These are phyloP conservation scores for Fusarium newnesense DNA, from an alignment of 2,329 filamentous ascomycete genomes.

Conservation along the genomic window DNA sequence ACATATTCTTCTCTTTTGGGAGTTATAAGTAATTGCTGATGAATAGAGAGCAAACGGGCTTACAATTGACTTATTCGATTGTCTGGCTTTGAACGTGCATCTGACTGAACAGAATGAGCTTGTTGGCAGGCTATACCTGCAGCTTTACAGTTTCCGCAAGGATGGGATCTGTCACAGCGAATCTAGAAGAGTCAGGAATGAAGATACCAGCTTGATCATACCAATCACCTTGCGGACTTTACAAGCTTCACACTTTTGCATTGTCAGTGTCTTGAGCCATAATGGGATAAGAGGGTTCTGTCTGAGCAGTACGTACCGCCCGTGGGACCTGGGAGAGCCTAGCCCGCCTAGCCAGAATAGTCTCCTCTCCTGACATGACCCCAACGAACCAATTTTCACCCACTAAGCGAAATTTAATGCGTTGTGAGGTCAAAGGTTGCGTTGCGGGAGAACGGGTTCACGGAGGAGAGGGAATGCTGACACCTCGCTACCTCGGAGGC, in stretches of 20 bases:
- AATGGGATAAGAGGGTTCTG: background rate
- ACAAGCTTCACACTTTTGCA: slow-evolving; percentile 28
- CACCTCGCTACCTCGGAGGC: slow-evolving; percentile 29
- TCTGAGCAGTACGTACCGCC: slow-evolving; percentile 17
- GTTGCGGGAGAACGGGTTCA: slow-evolving; percentile 4
- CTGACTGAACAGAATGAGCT: slow-evolving; percentile 5
- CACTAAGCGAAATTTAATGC: background rate
- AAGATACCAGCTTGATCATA: rapidly evolving
- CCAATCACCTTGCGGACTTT: slow-evolving; percentile 27
- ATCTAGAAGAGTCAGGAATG: background rate
- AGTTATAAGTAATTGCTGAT: background rate
- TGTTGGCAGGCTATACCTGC: slow-evolving; percentile 31
- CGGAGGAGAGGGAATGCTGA: slow-evolving; percentile 6
- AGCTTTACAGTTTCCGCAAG: slow-evolving; percentile 26
- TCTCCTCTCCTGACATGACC: slow-evolving; percentile 28
- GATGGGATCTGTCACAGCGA: slow-evolving; percentile 26
- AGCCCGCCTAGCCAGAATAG: slow-evolving; percentile 22
- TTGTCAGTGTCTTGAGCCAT: background rate
- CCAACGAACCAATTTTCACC: background rate
- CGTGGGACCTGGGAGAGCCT: slow-evolving; percentile 27
- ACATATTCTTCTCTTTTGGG: slow-evolving; percentile 24
- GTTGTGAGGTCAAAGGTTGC: background rate
- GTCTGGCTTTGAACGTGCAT: slow-evolving; percentile 18
- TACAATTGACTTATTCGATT: slow-evolving; percentile 27
- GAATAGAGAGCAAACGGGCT: rapidly evolving